Evolutionary conservation across 495 filamentous ascomycete species (phyloP), one percentile per base, ranked within the genome.

Genomic region (Tirmania nivea): DNA sequence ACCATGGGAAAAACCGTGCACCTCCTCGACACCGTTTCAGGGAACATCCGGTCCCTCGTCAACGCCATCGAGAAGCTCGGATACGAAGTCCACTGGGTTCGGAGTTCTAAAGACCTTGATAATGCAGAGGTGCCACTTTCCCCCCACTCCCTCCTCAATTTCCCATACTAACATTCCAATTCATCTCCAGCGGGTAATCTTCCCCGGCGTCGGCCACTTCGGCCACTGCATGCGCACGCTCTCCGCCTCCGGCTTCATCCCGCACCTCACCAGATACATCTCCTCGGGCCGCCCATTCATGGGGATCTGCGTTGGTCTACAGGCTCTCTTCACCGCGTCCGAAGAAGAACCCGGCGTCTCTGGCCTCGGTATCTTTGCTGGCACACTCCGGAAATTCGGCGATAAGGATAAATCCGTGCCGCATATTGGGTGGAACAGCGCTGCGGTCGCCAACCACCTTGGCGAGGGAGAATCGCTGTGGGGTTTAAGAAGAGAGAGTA

Each of bases 371-470:
- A 35, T 94, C 20, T 75, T 96, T 52, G 78, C 80, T 16, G 77
- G 77, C 37, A 69, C 65, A 17, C 75, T 97, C 57, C 70, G 75
- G 60, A 80, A 80, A 52, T 96, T 97, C 68, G 69, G 84, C 59
- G 78, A 84, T 61, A 57, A 57, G 20, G 71, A 77, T 19, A 97
- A 97, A 64, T 78, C 89, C 36, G 90, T 97, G 34, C 90, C 90
- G 31, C 92, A 96, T 64, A 97, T 97, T 62, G 90, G 90, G 12
- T 97, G 90, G 90, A 97, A 97, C 63, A 86, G 79, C 34, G 90
- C 90, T 42, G 70, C 69, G 39, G 67, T 66, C 0, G 67, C 66
- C 34, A 69, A 66, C 35, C 69, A 70, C 35, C 70, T 71, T 37
- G 60, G 48, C 6, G 39, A 45, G 3, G 39, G 17, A 19, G 37